These are phyloP conservation scores for Herpetomonas samuelpessoai DNA, from an alignment of 208 protist species.

Conservation along the genomic window DNA sequence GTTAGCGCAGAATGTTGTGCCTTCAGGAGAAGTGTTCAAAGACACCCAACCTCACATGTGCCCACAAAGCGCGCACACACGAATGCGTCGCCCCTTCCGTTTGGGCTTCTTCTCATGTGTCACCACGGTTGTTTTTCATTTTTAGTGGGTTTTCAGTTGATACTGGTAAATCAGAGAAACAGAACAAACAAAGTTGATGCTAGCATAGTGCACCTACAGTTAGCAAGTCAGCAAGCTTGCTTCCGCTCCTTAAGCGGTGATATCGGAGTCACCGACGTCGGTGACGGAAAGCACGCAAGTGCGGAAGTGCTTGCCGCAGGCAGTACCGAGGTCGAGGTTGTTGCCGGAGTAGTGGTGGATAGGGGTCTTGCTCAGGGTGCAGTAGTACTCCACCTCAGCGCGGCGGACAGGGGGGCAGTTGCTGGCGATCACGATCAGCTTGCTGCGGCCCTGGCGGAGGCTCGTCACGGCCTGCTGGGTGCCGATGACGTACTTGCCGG, in stretches of 20 bases:
- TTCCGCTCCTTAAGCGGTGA: constrained; percentile 71
- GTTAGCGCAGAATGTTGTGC: no score
- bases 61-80: no score
- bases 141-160: no score
- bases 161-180: no score
- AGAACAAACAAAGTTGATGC: no score
- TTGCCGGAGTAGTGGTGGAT: constrained; percentile 99
- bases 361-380: constrained; percentile 98
- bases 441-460: constrained; percentile 96
- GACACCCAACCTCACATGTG: no score
- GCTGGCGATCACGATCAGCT: constrained; percentile 98
- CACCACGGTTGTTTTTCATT: no score
- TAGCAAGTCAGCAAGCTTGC: no score
- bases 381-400: constrained; percentile 99
- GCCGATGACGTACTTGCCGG: constrained; percentile 98
- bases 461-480: constrained; percentile 97
- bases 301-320: constrained; percentile 99
- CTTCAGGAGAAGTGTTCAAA: no score
- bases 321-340: constrained; percentile 99
- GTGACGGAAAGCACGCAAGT: constrained; percentile 97
- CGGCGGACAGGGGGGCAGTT: constrained; percentile 99
- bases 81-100: no score
- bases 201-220: no score
- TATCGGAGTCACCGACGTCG: constrained; percentile 97
- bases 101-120: no score